Percentiles rank a stretch among this genome's conserved stretches.
These are phyloP conservation scores for Euphorbia schlechtendalii DNA, from an alignment of 441 rosid genomes.

Conservation along the genomic window DNA sequence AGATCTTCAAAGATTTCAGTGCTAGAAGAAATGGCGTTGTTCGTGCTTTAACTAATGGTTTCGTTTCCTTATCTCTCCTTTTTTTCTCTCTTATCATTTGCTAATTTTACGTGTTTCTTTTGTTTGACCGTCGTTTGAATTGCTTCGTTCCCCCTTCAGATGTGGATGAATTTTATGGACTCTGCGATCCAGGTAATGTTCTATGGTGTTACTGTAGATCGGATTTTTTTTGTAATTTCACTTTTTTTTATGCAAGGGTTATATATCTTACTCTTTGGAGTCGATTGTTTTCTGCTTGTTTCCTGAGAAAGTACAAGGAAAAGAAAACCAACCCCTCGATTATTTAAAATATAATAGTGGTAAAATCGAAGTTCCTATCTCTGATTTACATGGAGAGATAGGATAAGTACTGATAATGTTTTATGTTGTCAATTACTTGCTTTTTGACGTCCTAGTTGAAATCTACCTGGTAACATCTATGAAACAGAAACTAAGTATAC, in stretches of 20 bases:
- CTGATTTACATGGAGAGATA: no score
- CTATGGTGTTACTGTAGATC: constrained; percentile 9
- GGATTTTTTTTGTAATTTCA: background rate
- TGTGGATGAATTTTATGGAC: constrained; percentile 64
- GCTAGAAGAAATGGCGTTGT: constrained; percentile 59
- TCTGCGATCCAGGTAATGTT: constrained; percentile 68
- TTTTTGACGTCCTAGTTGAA: background rate
- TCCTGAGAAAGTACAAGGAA: constrained; percentile 10
- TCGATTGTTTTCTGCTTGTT: constrained; percentile 7
- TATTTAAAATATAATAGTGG: no score
- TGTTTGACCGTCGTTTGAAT: constrained; percentile 6
- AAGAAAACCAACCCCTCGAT: no score
- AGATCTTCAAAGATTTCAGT: constrained; percentile 69
- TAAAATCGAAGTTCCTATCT: no score
- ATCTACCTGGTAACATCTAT: background rate
- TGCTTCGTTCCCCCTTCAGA: constrained; percentile 28
- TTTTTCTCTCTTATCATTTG: background rate
- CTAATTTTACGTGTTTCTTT: constrained; percentile 3
- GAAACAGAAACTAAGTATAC: background rate
- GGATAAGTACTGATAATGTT: background rate
- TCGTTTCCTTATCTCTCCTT: background rate
- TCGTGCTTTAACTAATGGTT: constrained; percentile 66
- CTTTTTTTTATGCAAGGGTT: no score
- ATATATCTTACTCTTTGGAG: background rate
- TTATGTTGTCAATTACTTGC: background rate